Conservation (phyloP, 257 asterid species). For the Phtheirospermum japonicum region DNA sequence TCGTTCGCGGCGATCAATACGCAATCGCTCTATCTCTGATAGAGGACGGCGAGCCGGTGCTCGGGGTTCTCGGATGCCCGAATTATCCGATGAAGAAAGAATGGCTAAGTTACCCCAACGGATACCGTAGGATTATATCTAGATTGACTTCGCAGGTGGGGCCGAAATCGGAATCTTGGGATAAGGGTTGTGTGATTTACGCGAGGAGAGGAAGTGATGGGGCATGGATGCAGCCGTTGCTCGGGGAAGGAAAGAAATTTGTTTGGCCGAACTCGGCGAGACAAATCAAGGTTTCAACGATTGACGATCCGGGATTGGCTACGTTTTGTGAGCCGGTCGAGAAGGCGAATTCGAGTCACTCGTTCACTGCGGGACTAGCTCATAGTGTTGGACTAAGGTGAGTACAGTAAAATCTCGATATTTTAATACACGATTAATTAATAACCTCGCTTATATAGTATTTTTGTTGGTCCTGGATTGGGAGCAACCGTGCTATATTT, state of each 20-base stretch:
- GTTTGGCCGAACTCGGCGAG: slow-evolving; percentile 67
- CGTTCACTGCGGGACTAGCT: slow-evolving; percentile 70
- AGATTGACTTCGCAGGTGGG: too few species aligned
- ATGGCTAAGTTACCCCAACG: slow-evolving; percentile 34
- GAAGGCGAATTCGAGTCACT: slow-evolving; percentile 51
- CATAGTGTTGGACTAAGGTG: slow-evolving; percentile 64
- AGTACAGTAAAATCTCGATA: too few species aligned
- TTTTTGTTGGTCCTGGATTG: too few species aligned
- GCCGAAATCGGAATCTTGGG: too few species aligned
- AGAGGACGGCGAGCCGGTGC: slow-evolving; percentile 52
- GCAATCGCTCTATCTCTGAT: slow-evolving; percentile 81
- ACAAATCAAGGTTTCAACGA: slow-evolving; percentile 45
- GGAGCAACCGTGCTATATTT: too few species aligned
- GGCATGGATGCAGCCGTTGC: slow-evolving; percentile 74
- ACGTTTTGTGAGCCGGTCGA: slow-evolving; percentile 84
- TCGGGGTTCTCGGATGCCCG: slow-evolving; percentile 87
- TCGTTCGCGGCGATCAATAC: slow-evolving; percentile 79
- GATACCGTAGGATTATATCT: slow-evolving; percentile 30
- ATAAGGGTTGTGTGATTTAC: slow-evolving; percentile 74
- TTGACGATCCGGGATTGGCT: slow-evolving; percentile 63
- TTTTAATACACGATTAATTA: neutral
- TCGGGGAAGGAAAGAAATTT: slow-evolving; percentile 33
- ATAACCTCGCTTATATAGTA: too few species aligned
- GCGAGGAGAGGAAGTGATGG: slow-evolving; percentile 48
- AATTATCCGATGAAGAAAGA: slow-evolving; percentile 58